Evolutionary conservation across 2,329 filamentous ascomycete species (phyloP).

Genomic region (Fusarium sp.): DNA sequence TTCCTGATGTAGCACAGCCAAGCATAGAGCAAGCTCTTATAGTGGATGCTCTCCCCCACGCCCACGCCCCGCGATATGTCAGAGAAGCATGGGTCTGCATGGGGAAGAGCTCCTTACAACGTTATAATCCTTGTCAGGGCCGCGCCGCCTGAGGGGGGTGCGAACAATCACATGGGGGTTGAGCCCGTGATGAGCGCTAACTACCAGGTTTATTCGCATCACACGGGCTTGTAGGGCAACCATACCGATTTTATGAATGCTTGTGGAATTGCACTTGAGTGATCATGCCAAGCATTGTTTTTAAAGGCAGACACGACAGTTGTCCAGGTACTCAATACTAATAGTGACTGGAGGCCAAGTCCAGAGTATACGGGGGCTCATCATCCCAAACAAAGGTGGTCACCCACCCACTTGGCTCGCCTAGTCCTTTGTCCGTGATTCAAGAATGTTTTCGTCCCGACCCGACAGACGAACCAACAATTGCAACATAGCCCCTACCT

Average conservation of each 20-base stretch:
- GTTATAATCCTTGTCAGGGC: slow-evolving; percentile 16
- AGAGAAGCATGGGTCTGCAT: slow-evolving; percentile 30
- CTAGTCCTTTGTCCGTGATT: background rate
- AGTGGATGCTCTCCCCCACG: slow-evolving; percentile 30
- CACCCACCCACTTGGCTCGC: background rate
- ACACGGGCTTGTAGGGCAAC: background rate
- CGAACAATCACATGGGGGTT: slow-evolving; percentile 16
- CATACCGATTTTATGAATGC: background rate
- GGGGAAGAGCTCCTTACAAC: slow-evolving; percentile 27
- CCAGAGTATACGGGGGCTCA: background rate
- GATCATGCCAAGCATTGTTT: slow-evolving; percentile 6
- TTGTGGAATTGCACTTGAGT: background rate
- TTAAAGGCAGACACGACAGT: background rate
- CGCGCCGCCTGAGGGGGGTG: slow-evolving; percentile 21
- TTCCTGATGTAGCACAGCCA: slow-evolving; percentile 6
- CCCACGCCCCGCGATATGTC: slow-evolving; percentile 31
- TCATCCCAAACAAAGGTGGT: background rate
- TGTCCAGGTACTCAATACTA: background rate
- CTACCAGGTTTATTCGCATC: slow-evolving; percentile 19
- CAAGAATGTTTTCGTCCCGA: slow-evolving; percentile 4
- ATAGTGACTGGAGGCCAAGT: background rate
- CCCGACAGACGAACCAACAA: slow-evolving; percentile 12
- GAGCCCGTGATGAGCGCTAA: slow-evolving; percentile 11
- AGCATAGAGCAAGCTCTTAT: slow-evolving; percentile 1
- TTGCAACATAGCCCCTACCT: slow-evolving; percentile 3